A percentile compares a stretch with the other conserved stretches of the same genome.
Conservation (phyloP, 495 filamentous ascomycete species). For the Aspergillus ostianus region DNA sequence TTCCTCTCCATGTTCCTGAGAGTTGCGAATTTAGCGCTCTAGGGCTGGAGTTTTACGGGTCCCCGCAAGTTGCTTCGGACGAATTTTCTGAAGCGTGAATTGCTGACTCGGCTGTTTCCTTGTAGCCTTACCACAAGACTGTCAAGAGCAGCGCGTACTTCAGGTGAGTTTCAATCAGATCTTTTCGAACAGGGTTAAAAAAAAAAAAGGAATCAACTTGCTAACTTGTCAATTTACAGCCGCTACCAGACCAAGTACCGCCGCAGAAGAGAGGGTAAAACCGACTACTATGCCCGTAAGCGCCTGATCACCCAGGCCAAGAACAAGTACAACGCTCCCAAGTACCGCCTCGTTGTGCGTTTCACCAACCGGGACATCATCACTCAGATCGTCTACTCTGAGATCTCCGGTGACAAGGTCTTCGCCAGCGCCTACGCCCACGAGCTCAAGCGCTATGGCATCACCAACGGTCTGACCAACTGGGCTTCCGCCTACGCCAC, state of each 20-base stretch:
- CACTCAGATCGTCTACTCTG: constrained; percentile 93
- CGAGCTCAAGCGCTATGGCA: constrained; percentile 95
- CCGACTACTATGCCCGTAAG: constrained; percentile 99
- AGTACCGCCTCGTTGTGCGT: constrained; percentile 99
- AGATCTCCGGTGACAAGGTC: constrained; percentile 97
- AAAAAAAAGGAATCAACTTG: background rate
- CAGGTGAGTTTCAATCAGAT: constrained; percentile 61
- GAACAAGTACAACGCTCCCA: constrained; percentile 99
- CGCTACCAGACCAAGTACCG: constrained; percentile 99
- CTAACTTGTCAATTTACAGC: constrained; percentile 47
- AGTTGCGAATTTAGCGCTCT: constrained; percentile 11
- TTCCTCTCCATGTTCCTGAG: constrained; percentile 3
- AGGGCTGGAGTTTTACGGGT: constrained; percentile 49
- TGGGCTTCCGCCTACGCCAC: constrained; percentile 98
- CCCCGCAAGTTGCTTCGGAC: constrained; percentile 97
- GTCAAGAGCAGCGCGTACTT: constrained; percentile 98
- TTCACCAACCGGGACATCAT: constrained; percentile 99
- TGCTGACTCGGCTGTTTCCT: constrained; percentile 80
- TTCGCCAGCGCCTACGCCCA: constrained; percentile 90
- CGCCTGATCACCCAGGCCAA: constrained; percentile 99
- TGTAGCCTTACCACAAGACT: constrained; percentile 88
- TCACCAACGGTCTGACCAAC: constrained; percentile 98
- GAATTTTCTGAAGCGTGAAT: constrained; percentile 90
- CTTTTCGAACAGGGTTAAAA: background rate
- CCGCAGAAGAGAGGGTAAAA: constrained; percentile 94